A percentile compares a stretch with the other conserved stretches of the same genome.
These are phyloP conservation scores for Gentiana straminea DNA, from an alignment of 257 asterid species.

Conservation along the genomic window DNA sequence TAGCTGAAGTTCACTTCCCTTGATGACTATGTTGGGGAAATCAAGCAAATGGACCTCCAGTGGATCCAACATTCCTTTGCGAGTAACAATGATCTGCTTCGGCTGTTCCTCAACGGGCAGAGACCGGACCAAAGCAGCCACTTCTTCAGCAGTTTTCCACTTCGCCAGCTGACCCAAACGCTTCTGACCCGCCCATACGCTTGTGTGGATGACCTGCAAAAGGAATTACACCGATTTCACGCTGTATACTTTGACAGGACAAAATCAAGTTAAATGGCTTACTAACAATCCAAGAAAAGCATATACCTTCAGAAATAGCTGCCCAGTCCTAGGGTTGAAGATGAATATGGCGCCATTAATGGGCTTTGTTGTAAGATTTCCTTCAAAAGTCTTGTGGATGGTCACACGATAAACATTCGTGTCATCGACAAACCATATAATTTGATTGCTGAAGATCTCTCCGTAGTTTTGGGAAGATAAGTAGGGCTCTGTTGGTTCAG, in stretches of 20 bases:
- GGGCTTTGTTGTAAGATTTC: constrained; percentile 94
- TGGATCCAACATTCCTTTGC: constrained; percentile 99
- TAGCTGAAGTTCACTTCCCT: constrained; percentile 98
- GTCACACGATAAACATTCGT: constrained; percentile 97
- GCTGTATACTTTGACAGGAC: not conserved
- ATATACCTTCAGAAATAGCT: constrained; percentile 76
- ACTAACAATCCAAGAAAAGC: not conserved
- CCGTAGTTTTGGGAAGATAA: constrained; percentile 98
- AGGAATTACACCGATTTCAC: not conserved
- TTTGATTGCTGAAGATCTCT: constrained; percentile 96
- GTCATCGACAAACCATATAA: constrained; percentile 98
- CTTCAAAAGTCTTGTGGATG: constrained; percentile 95
- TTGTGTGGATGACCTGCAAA: constrained; percentile 90
- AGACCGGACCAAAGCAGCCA: constrained; percentile 95
- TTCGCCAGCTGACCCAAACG: constrained; percentile 98
- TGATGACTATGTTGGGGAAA: constrained; percentile 95
- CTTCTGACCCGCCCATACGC: constrained; percentile 99
- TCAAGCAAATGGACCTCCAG: constrained; percentile 97
- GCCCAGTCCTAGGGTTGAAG: constrained; percentile 96
- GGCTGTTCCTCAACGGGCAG: constrained; percentile 99
- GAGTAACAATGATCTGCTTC: constrained; percentile 90
- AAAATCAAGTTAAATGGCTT: not conserved
- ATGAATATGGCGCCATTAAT: constrained; percentile 96
- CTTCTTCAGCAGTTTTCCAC: constrained; percentile 99
- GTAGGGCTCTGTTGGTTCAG: constrained; percentile 98